Base-by-base conservation (phyloP, 441 rosid genomes). In the Adansonia gregorii region DNA sequence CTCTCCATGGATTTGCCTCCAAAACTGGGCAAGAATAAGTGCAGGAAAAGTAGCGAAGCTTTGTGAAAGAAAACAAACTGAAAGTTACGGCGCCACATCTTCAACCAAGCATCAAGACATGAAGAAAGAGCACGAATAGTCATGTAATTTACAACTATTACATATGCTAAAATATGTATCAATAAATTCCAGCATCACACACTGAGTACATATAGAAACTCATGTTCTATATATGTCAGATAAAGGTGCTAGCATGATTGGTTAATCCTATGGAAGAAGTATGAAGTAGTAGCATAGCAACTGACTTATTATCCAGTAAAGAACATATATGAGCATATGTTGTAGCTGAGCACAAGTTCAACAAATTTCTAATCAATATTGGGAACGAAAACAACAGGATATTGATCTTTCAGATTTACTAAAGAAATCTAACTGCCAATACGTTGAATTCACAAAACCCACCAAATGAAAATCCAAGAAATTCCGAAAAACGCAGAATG, bases 1-100 rank as follows among this genome's bases (percentile, higher is more conserved):
- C 98, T 85, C 97, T 89, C 98, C 99, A 94, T n/a, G 99, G 99
- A 84, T 96, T 96, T 74, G 92, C 88, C 76, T 96, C 99, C 90
- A 96, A 79, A 19, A 96, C 99, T 96, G 83, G 74, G 73, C 72
- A 74, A 39, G 27, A 78, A 78, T 15, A 72, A 70, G 8, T 61
- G 6, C 54, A 27, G 70, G 19, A 48, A 61, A 69, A 35, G 20
- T 46, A 19, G 24, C 4, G 22, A 77, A 78, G 56, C 67, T 39
- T 76, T 41, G 68, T 39, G 46, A 59, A 58, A 52, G 52, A 74
- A 31, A 51, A 45, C 20, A 59, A 64, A n/a, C 8, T 3, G 41
- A 8, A 66, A 17, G 31, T 1, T 14, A 1, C 9, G 24, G 70
- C 8, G 9, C 27, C 17, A 55, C 35, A 24, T 24, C 27, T 24